Base-by-base conservation (phyloP, 192 early-diverging fungal species). In the Pilobolus umbonatus region DNA sequence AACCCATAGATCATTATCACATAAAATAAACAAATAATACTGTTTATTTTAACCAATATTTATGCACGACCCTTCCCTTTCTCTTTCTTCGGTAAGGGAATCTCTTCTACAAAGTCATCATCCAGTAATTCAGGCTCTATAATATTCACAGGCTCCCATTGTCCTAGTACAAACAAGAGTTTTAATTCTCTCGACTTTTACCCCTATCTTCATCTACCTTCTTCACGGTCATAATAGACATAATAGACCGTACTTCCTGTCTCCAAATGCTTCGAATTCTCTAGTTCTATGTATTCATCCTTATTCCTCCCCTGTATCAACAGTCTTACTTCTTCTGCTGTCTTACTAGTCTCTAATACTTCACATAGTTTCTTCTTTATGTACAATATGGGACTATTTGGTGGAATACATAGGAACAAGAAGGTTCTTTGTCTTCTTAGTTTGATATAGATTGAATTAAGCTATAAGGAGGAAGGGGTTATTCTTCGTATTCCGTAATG, bases 91-190 rank as follows among this genome's bases (percentile, higher is more conserved):
- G 52, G 21, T 22, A 34, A 19, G 6, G 24, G 5, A 14, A 25
- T 12, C 32, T 59, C 45, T 45, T 46, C 32, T 22, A 36, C 44
- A 25, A 48, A 43, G 24, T 19, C 29, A 31, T 53, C 51, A 14
- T 59, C 57, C 15, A 35, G 34, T 24, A 34, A 45, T 24, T 59
- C 57, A 38, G 57, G 57, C 7, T 59, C 45, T 14, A 48, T n/a
- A n/a, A 59, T 3, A 9, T 36, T 22, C 15, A 47, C 44, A 25
- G 42, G 17, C 10, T 59, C 57, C 57, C 57, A 59, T 47, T 59
- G 43, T 15, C 57, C 57, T 59, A 59, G 5, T 1, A 21, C 9
- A 38, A 17, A 54, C 22, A 39, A 34, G 8, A 35, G n/a, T 0
- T 19, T 1, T 54, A 38, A 12, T 25, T 22, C 11, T 43, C 42